A percentile compares a stretch with the other conserved stretches of the same genome.
These are phyloP conservation scores for Scleroderma citrinum DNA, from an alignment of 768 basidiomycete species.

Conservation along the genomic window DNA sequence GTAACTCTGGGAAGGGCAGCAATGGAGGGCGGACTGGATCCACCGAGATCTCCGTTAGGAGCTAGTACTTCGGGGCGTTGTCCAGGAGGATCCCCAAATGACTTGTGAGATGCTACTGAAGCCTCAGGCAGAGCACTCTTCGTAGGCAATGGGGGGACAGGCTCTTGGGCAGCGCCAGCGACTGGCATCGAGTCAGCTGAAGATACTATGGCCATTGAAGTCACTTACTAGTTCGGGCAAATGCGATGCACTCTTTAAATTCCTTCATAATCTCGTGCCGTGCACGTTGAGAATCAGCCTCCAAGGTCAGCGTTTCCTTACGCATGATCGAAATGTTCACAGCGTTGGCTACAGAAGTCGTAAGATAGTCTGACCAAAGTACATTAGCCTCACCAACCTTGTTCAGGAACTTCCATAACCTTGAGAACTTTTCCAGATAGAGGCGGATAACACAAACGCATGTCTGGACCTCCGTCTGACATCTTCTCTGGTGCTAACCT, in stretches of 20 bases:
- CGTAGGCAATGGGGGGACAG: conserved; percentile 62
- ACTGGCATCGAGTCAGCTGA: conserved; percentile 32
- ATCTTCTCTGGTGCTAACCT: conserved; percentile 67
- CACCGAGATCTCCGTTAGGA: not conserved
- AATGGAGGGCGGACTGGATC: not conserved
- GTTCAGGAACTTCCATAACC: conserved; percentile 54
- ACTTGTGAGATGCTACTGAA: conserved; percentile 5
- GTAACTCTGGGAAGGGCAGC: not conserved
- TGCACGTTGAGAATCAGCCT: conserved; percentile 48
- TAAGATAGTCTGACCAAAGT: conserved; percentile 10
- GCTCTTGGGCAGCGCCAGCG: conserved; percentile 52
- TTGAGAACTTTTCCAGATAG: conserved; percentile 89
- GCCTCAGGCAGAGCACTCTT: conserved; percentile 30
- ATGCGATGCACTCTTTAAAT: conserved; percentile 80
- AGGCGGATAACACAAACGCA: conserved; percentile 94
- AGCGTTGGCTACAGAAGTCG: conserved; percentile 49
- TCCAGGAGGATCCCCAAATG: not conserved
- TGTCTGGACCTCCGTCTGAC: conserved; percentile 56
- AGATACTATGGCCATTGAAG: not conserved
- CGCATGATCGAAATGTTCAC: conserved; percentile 79
- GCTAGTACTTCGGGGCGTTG: conserved; percentile 10
- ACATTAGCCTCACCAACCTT: conserved; percentile 40
- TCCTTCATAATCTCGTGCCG: conserved; percentile 63
- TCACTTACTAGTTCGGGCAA: conserved; percentile 67
- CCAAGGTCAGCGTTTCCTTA: conserved; percentile 75